Evolutionary conservation across 805 yeast genomes (phyloP).

Genomic region (Candida alai): DNA sequence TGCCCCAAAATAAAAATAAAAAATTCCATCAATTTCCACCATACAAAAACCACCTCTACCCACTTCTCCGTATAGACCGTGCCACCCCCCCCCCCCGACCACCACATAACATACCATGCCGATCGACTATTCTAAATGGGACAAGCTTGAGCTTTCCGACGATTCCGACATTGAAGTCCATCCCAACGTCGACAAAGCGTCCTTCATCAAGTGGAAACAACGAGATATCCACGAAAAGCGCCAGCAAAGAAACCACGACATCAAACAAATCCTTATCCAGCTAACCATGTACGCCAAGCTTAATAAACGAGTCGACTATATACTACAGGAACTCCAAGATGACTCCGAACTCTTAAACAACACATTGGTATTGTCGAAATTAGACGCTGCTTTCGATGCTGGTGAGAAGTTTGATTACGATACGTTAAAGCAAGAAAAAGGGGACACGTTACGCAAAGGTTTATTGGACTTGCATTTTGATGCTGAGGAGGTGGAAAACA

Average conservation of each 20-base stretch:
- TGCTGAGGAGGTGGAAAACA: constrained; percentile 34
- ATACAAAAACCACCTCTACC: too few relatives aligned
- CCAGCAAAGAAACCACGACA: constrained; percentile 71
- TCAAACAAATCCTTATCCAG: constrained; percentile 71
- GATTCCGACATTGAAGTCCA: constrained; percentile 97
- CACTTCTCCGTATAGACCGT: background rate
- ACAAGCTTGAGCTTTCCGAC: constrained; percentile 89
- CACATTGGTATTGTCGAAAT: constrained; percentile 30
- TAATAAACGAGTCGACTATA: constrained; percentile 65
- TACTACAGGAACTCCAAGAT: constrained; percentile 42
- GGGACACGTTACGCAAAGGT: constrained; percentile 45
- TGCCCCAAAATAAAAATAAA: too few relatives aligned
- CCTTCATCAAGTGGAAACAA: constrained; percentile 95
- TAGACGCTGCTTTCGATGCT: constrained; percentile 53
- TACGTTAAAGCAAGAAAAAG: constrained; percentile 29
- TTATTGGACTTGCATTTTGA: constrained; percentile 35
- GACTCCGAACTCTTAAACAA: constrained; percentile 29
- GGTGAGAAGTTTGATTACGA: constrained; percentile 51
- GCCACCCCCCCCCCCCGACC: background rate
- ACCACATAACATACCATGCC: constrained; percentile 45
- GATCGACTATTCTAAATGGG: constrained; percentile 97
- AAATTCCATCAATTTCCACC: too few relatives aligned
- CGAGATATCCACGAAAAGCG: constrained; percentile 95
- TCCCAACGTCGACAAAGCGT: constrained; percentile 92
- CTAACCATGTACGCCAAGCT: constrained; percentile 75